phyloP scores from a whole-genome alignment of 331 rosid genomes.

The Rosa hybrid region DNA sequence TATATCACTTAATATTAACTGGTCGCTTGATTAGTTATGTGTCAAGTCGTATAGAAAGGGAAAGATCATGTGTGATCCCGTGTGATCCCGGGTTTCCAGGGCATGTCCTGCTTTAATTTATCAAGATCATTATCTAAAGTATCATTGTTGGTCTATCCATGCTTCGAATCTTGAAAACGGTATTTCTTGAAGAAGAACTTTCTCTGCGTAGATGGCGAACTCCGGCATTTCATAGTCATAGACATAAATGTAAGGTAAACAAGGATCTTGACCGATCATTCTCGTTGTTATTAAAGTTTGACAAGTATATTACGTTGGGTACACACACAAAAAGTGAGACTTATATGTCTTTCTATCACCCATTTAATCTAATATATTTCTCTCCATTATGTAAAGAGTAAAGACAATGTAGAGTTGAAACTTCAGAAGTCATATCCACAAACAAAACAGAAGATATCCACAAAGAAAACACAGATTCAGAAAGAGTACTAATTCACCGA shows the following conservation, averaged over 20 bases:
- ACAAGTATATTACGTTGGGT: too few species aligned
- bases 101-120: background rate
- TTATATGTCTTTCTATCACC: too few species aligned
- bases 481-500: too few species aligned
- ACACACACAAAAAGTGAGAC: too few species aligned
- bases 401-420: too few species aligned
- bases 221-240: background rate
- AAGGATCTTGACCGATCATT: background rate
- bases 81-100: background rate
- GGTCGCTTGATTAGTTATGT: background rate
- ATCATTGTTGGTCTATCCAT: background rate
- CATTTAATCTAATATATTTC: too few species aligned
- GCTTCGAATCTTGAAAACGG: too few species aligned
- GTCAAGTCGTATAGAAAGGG: background rate
- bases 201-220: background rate
- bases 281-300: too few species aligned
- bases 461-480: too few species aligned
- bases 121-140: background rate
- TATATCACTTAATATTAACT: background rate
- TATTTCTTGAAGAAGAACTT: background rate
- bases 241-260: background rate
- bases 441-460: too few species aligned
- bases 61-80: background rate
- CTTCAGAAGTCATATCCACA: too few species aligned
- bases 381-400: too few species aligned